These are phyloP conservation scores for Clonostachys sp. DNA, from an alignment of 2,329 filamentous ascomycete genomes.

Conservation along the genomic window DNA sequence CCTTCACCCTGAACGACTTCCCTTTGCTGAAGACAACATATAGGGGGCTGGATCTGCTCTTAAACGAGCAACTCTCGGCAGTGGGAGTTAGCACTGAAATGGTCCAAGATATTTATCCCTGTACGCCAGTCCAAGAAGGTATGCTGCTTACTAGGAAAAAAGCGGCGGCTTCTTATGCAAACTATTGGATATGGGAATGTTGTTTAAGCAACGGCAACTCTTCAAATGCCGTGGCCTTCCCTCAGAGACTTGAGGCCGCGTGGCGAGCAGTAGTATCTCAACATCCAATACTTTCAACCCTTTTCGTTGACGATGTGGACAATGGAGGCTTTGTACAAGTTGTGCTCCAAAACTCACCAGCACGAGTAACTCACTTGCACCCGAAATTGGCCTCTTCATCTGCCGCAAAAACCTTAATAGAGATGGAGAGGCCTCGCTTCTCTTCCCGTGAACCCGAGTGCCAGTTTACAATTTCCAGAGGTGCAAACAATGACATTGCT, in stretches of 20 bases:
- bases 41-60: constrained; percentile 13
- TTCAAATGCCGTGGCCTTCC: not conserved
- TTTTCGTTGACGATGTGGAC: constrained; percentile 21
- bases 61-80: constrained; percentile 9
- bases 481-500: constrained; percentile 1
- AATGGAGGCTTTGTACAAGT: constrained; percentile 2
- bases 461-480: constrained; percentile 3
- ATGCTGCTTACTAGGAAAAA: constrained; percentile 24
- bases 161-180: too few species aligned
- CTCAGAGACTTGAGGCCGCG: constrained; percentile 3
- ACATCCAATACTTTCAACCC: constrained; percentile 20
- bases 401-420: not conserved
- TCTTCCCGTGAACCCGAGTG: not conserved
- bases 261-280: constrained; percentile 11
- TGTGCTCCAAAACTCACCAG: too few species aligned
- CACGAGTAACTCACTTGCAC: too few species aligned
- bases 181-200: too few species aligned
- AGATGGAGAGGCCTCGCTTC: not conserved
- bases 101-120: constrained; percentile 28
- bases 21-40: constrained; percentile 22
- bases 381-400: too few species aligned
- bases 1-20: constrained; percentile 21
- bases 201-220: too few species aligned
- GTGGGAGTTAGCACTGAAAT: constrained; percentile 1
- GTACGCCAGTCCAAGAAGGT: constrained; percentile 28